Evolutionary conservation across 306 rosid species (phyloP), one percentile per base, ranked within the genome.

Genomic region (Quercus alba): DNA sequence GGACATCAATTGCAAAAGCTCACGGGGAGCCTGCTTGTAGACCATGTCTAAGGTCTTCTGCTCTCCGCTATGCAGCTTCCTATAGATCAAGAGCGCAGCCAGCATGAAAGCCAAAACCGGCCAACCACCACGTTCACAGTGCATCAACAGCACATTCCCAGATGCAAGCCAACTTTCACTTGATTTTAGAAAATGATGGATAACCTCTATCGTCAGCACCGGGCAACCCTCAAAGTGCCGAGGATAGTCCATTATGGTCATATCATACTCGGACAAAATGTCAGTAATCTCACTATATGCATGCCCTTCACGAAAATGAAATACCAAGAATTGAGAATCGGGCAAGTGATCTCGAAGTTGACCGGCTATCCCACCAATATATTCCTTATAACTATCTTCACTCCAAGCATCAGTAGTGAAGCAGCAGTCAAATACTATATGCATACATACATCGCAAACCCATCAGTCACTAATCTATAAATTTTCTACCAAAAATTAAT

Each of bases 81-180:
- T 31, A 72, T 82, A 94, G 80, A 94, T 87, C 94, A 94, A 84
- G 77, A 94, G 89, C 26, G 97, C 94, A 58, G 98, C 78, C 78
- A 92, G 89, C 97, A 94, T 92, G 82, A 94, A 94, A 54, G 97
- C 97, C 83, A 94, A 82, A 85, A 92, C 97, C 0, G 97, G 93
- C 99, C 99, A 94, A 70, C 94, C 97, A 19, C 99, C 99, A 13
- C 89, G 91, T 72, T 92, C 99, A 63, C 97, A 94, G 73, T 94
- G 97, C 97, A 94, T 91, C 76, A 94, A 73, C 86, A 94, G 77
- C 86, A 91, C 91, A 55, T 92, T 94, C 72, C 99, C 97, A 58
- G 89, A 97, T 8, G 95, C 87, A 10, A 92, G 91, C 99, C 99
- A 94, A 75, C 99, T 94, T 81, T 94, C 99, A 66, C 95, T 76